Base-by-base conservation (phyloP, 257 asterid species). In the Capsicum baccatum region DNA sequence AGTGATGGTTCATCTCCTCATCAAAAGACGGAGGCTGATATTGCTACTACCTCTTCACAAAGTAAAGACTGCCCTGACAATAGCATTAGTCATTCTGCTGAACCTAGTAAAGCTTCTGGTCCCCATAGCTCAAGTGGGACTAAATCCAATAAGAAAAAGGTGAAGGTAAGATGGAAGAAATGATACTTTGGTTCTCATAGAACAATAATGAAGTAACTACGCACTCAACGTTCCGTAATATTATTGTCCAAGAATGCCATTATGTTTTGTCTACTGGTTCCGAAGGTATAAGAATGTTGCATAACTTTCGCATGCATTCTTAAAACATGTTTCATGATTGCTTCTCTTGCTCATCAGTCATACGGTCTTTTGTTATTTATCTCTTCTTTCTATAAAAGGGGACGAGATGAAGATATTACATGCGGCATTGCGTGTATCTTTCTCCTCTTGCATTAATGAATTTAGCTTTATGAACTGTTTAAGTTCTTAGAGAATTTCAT, bases 111-210 rank as follows among this genome's bases (percentile, higher is more conserved):
- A 84, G 35, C 79, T 50, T 55, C 90, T 63, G 64, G 57, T 12
- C 71, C n/a, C 37, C 85, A 76, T 19, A 83, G 85, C 83, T 83
- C 89, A 6, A 76, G 66, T 78, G 89, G 89, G 83, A 71, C 88
- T 33, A 90, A 83, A 63, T 84, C 90, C 64, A 86, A 86, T 79
- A 85, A 84, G 86, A 90, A 85, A 85, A 89, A 87, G 86, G 19
- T 83, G 19, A 90, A 90, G 89, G 93, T 90, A 84, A 78, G 84
- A 58, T 42, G 62, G 21, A 48, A 52, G 39, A 44, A 52, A 50
- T 76, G 63, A n/a, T 76, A 13, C n/a, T 44, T 39, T 76, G 5
- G 19, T 76, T 76, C 39, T 74, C 21, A 5, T n/a, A 48, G 58
- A 73, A 11, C 19, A 19, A 19, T 48, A 73, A 6, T 50, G 60